phyloP scores from a whole-genome alignment of 352 stramenopile species.

The Globisporangium cystogenes region DNA sequence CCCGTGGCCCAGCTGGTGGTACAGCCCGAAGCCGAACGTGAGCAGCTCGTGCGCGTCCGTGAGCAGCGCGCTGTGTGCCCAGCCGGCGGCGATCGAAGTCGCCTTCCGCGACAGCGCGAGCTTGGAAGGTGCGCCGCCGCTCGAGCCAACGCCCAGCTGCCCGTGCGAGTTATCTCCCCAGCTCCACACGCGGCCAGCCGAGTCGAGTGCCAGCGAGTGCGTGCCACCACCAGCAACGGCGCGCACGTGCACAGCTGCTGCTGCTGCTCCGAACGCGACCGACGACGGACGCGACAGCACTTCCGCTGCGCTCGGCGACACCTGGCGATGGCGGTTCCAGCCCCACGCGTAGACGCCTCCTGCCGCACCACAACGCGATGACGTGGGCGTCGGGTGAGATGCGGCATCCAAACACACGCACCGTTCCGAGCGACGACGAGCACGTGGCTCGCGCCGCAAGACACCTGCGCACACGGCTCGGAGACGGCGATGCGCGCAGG shows the following conservation, averaged over 20 bases:
- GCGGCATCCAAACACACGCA: too few relatives aligned
- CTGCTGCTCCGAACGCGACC: conserved; percentile 19
- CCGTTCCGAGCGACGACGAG: conserved; percentile 27
- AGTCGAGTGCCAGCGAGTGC: conserved; percentile 58
- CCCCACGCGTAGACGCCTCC: conserved; percentile 51
- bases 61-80: conserved; percentile 47
- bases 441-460: conserved; percentile 57
- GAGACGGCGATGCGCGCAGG: conserved; percentile 15
- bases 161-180: conserved; percentile 66
- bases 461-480: conserved; percentile 28
- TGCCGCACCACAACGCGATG: conserved; percentile 4
- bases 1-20: conserved; percentile 72
- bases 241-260: conserved; percentile 4
- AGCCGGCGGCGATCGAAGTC: conserved; percentile 33
- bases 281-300: conserved; percentile 15
- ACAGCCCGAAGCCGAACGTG: conserved; percentile 76
- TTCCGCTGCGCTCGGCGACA: conserved; percentile 6
- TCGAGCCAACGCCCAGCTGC: conserved; percentile 35
- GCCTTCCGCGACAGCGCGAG: conserved; percentile 12
- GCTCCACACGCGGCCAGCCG: conserved; percentile 30
- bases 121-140: conserved; percentile 1
- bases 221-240: conserved; percentile 41
- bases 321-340: conserved; percentile 41
- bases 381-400: too few relatives aligned
- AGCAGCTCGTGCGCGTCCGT: conserved; percentile 26